Evolutionary conservation across 2,329 filamentous ascomycete genomes (phyloP).

Genomic region (Trichoderma asperellum): DNA sequence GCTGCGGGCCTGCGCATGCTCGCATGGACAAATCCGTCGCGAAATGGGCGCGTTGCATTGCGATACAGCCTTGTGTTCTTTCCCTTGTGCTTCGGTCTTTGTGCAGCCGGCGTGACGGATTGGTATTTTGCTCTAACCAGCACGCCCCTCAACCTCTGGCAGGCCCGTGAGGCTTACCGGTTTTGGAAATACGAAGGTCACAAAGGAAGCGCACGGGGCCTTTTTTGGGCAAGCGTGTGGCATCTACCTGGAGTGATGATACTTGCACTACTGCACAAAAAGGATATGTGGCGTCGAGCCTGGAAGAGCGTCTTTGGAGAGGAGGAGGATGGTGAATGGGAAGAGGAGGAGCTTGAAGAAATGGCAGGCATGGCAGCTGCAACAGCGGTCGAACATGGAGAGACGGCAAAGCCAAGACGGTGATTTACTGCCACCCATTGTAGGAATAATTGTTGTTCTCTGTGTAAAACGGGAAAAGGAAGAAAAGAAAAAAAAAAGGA

Average conservation of each 20-base stretch:
- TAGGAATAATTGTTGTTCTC: conserved; percentile 13
- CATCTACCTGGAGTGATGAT: conserved; percentile 89
- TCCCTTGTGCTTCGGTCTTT: conserved; percentile 81
- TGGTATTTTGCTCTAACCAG: conserved; percentile 83
- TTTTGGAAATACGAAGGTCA: conserved; percentile 82
- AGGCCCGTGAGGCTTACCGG: conserved; percentile 74
- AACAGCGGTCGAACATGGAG: conserved; percentile 32
- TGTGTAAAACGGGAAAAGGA: background rate
- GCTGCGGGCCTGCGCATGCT: conserved; percentile 72
- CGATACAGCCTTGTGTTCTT: conserved; percentile 85
- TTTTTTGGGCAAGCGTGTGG: conserved; percentile 99
- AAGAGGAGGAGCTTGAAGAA: conserved; percentile 58
- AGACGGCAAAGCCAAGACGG: conserved; percentile 32
- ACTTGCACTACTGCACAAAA: conserved; percentile 89
- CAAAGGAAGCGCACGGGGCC: conserved; percentile 75
- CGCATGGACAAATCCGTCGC: conserved; percentile 81
- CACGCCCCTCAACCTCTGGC: conserved; percentile 82
- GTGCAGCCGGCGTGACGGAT: conserved; percentile 79
- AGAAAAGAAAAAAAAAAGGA: background rate
- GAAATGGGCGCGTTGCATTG: conserved; percentile 84
- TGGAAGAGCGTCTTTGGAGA: conserved; percentile 69
- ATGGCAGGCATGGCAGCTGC: conserved; percentile 44
- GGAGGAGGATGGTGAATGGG: conserved; percentile 55
- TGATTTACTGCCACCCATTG: conserved; percentile 9
- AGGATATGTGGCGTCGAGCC: conserved; percentile 84